Evolutionary conservation across 2,329 filamentous ascomycete species (phyloP).

Genomic region (Ophidiomyces ophidiicola): DNA sequence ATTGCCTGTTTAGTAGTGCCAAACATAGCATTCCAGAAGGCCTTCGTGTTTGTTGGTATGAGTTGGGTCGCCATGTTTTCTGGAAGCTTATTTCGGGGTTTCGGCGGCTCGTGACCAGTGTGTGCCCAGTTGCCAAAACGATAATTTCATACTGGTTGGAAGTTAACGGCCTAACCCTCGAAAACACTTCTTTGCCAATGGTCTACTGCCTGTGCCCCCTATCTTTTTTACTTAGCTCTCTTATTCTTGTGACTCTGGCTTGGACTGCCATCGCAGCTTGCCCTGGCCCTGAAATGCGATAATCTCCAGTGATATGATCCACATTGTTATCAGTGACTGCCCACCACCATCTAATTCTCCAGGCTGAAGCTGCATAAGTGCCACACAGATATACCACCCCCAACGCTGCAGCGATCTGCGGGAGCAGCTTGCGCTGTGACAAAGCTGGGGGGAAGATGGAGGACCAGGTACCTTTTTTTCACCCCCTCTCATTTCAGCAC

Average conservation of each 20-base stretch:
- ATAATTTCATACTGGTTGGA: not conserved
- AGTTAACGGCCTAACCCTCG: not conserved
- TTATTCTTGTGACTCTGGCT: too few species aligned
- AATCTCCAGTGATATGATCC: constrained; percentile 18
- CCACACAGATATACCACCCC: constrained; percentile 14
- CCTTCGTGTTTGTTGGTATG: too few species aligned
- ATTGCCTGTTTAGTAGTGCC: too few species aligned
- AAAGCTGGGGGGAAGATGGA: constrained; percentile 34
- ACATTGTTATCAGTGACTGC: constrained; percentile 17
- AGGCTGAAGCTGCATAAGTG: constrained; percentile 14
- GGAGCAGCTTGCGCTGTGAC: constrained; percentile 13
- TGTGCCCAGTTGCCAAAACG: constrained; percentile 10
- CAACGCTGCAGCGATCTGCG: constrained; percentile 6
- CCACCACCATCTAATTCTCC: constrained; percentile 14
- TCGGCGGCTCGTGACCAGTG: constrained; percentile 7
- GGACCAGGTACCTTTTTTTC: constrained; percentile 29
- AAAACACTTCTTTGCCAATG: not conserved
- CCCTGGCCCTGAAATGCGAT: constrained; percentile 7
- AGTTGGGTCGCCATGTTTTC: too few species aligned
- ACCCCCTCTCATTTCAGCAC: not conserved
- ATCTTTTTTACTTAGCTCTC: not conserved
- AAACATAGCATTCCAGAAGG: too few species aligned
- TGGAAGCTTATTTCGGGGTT: constrained; percentile 10
- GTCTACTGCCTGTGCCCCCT: not conserved
- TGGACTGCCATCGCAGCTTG: constrained; percentile 1